Evolutionary conservation across 805 yeast species (phyloP), one percentile per base, ranked within the genome.

Genomic region (Candida ovalis): DNA sequence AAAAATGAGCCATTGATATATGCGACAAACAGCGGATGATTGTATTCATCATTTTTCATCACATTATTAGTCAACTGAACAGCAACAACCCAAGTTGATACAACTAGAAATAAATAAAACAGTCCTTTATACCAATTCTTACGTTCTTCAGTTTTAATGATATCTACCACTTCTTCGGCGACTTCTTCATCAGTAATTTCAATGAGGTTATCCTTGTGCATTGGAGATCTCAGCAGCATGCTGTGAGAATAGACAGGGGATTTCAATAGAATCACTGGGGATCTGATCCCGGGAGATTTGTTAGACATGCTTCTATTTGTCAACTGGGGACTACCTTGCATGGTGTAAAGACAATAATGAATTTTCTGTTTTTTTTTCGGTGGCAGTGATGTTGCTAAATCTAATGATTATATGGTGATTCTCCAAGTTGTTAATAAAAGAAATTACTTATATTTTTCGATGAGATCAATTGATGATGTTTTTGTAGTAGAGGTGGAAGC

Each of bases 1-100:
- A 77, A 78, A 42, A 75, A 73, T 2, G 73, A 60, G 1, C 82
- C 82, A n/a, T 76, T 72, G 33, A 76, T 54, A 37, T 73, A 70
- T 0, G 81, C 68, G 43, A 76, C 67, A 52, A 78, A 63, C 33
- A 72, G 60, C 4, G 84, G 83, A 49, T 77, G 80, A 32, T 65
- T 69, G 55, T 72, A 78, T 12, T 69, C 71, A 22, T 70, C 75
- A 25, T 73, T 74, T 49, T 78, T 78, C 49, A 77, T 61, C n/a
- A 76, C 74, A 4, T 66, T 58, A 51, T 76, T 78, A 40, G 75
- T 75, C 51, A 78, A 50, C 52, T 78, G 81, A 18, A 75, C 63
- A 0, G 81, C 78, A 3, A 69, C 46, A 33, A 78, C 69, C 81
- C 82, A 78, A 0, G 78, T 68, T 8, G 64, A 47, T 8, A 78